phyloP scores from a whole-genome alignment of 2,329 filamentous ascomycete species.

The Acephala macrosclerotiorum region DNA sequence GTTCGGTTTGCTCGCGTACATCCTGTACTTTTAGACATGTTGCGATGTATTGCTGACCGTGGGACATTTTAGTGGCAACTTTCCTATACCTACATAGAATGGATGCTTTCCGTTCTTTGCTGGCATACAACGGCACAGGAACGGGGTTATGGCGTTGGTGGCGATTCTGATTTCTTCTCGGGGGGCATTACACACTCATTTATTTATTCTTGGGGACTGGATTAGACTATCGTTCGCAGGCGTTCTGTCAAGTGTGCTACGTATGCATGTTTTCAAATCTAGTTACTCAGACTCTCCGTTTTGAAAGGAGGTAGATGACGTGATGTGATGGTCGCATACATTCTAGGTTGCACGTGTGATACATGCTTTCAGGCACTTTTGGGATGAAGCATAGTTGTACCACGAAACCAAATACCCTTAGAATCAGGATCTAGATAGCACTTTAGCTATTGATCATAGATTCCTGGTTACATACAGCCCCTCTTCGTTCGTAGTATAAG shows the following conservation, averaged over 20 bases:
- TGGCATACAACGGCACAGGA: neutral
- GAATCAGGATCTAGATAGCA: neutral
- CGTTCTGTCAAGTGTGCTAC: neutral
- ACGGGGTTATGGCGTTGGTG: neutral
- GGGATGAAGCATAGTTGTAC: neutral
- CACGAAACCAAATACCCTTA: neutral
- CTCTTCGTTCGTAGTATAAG: neutral
- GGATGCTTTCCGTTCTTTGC: neutral
- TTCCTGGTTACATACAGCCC: neutral
- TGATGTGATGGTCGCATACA: neutral
- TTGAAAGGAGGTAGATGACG: neutral
- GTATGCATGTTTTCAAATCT: neutral
- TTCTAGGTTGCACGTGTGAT: no score
- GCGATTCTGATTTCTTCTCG: neutral
- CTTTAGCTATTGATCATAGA: neutral
- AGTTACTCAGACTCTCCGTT: neutral
- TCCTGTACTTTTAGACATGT: neutral
- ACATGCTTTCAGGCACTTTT: neutral
- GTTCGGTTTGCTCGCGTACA: slow-evolving; percentile 8
- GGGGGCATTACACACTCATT: neutral
- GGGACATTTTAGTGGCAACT: neutral
- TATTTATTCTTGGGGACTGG: neutral
- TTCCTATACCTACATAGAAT: slow-evolving; percentile 4
- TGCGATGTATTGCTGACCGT: neutral
- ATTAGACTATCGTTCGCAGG: neutral